A percentile compares a stretch with the other conserved stretches of the same genome.
Evolutionary conservation across 108 stramenopile species (phyloP).

Genomic region (Fragilaria crotonensis): DNA sequence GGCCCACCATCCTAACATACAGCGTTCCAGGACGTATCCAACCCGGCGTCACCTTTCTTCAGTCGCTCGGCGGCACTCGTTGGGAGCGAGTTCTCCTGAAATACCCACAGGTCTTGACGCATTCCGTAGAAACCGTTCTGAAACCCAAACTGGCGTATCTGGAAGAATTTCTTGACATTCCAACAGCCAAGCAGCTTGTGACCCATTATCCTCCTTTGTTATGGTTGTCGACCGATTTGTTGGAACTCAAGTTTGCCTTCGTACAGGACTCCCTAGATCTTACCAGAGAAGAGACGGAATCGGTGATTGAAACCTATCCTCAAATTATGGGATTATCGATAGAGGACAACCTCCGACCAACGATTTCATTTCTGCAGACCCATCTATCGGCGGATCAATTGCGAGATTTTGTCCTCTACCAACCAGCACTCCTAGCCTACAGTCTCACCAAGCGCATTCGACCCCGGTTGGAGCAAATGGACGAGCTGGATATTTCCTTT

Average conservation of each 20-base stretch:
- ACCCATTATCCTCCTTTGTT: conserved; percentile 33
- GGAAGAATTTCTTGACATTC: not conserved
- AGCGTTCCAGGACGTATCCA: not conserved
- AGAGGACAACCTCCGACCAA: conserved; percentile 26
- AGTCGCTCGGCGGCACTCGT: not conserved
- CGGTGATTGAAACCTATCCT: conserved; percentile 30
- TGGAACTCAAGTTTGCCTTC: conserved; percentile 27
- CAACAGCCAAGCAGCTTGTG: conserved; percentile 15
- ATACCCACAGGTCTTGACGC: conserved; percentile 9
- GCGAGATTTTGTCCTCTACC: conserved; percentile 38
- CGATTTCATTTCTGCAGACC: conserved; percentile 28
- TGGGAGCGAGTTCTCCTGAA: not conserved
- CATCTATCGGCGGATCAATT: conserved; percentile 11
- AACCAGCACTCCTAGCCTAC: conserved; percentile 40
- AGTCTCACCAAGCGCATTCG: conserved; percentile 24
- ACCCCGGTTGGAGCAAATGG: conserved; percentile 23
- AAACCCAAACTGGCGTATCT: not conserved
- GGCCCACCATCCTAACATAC: not conserved
- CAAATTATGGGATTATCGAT: conserved; percentile 35
- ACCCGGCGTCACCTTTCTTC: not conserved
- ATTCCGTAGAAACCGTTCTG: not conserved
- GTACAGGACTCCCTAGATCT: conserved; percentile 17
- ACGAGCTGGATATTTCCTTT: conserved; percentile 22
- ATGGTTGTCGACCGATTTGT: conserved; percentile 27
- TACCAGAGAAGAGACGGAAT: conserved; percentile 10